A percentile compares a stretch with the other conserved stretches of the same genome.
phyloP scores from a whole-genome alignment of 192 early-diverging fungal species.

The Jimgerdemannia flammicorona region DNA sequence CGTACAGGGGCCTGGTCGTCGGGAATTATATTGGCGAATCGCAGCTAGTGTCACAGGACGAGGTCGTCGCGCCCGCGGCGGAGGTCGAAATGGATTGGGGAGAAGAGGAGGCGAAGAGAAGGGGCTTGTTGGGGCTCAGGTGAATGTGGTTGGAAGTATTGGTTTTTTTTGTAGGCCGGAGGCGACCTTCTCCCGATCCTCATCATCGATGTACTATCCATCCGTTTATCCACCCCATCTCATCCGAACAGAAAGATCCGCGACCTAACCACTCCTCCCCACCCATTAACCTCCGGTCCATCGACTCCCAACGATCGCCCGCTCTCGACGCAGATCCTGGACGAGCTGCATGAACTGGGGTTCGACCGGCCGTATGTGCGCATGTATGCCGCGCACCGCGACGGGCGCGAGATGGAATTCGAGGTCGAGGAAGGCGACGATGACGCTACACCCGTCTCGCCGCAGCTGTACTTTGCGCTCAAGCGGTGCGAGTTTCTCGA shows the following conservation, averaged over 20 bases:
- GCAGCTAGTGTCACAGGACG: no score
- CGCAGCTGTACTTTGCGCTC: constrained; percentile 2
- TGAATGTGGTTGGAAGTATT: not conserved
- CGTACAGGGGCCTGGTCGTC: not conserved
- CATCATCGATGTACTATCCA: no score
- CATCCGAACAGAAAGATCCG: not conserved
- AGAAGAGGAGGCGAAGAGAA: not conserved
- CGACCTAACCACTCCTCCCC: not conserved
- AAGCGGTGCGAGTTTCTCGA: constrained; percentile 9
- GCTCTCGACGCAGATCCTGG: not conserved
- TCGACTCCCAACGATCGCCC: not conserved
- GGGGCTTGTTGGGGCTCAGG: not conserved
- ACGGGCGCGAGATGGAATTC: not conserved
- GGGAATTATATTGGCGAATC: no score
- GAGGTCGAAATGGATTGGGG: not conserved
- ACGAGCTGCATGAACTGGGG: not conserved
- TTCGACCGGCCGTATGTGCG: not conserved
- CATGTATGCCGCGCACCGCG: not conserved
- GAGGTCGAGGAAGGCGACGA: not conserved
- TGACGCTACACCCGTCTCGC: constrained; percentile 3
- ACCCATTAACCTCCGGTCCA: no score
- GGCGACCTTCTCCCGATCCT: no score
- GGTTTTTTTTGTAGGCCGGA: not conserved
- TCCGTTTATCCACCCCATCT: not conserved
- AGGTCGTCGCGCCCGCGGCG: no score